phyloP scores from a whole-genome alignment of 2,329 filamentous ascomycete species.

The Diaporthe amygdali region DNA sequence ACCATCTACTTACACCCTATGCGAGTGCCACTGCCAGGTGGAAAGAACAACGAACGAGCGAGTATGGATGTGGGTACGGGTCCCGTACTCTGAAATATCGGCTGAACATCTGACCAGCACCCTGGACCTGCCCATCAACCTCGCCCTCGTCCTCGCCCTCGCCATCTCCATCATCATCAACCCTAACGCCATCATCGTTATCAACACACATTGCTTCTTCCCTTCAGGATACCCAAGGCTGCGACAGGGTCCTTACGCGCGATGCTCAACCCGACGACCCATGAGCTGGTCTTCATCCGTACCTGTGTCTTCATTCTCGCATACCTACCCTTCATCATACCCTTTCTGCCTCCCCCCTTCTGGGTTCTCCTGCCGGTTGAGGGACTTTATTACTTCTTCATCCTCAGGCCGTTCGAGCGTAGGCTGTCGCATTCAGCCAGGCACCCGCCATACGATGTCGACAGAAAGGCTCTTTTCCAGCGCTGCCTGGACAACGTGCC shows the following conservation, averaged over 20 bases:
- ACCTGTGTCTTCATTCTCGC: conserved; percentile 42
- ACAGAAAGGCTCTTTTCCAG: conserved; percentile 60
- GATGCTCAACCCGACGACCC: conserved; percentile 21
- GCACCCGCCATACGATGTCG: conserved; percentile 48
- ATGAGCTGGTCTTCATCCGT: conserved; percentile 51
- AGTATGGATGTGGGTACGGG: not conserved
- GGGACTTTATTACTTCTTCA: conserved; percentile 43
- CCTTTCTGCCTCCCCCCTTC: conserved; percentile 27
- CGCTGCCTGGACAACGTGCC: conserved; percentile 60
- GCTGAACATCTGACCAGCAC: not conserved
- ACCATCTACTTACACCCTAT: no score
- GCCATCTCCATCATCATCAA: not conserved
- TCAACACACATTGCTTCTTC: not conserved
- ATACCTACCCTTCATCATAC: conserved; percentile 13
- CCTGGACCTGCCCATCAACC: not conserved
- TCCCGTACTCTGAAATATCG: not conserved
- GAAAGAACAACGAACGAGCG: no score
- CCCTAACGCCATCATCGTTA: not conserved
- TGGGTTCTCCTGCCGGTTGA: conserved; percentile 44
- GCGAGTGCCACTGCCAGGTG: no score
- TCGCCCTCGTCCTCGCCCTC: not conserved
- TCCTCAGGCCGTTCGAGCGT: conserved; percentile 48
- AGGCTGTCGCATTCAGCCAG: conserved; percentile 44
- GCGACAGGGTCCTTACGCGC: not conserved
- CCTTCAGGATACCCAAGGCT: not conserved